Conservation (phyloP, 495 filamentous ascomycete genomes). For the Friedmanniomyces endolithicus region DNA sequence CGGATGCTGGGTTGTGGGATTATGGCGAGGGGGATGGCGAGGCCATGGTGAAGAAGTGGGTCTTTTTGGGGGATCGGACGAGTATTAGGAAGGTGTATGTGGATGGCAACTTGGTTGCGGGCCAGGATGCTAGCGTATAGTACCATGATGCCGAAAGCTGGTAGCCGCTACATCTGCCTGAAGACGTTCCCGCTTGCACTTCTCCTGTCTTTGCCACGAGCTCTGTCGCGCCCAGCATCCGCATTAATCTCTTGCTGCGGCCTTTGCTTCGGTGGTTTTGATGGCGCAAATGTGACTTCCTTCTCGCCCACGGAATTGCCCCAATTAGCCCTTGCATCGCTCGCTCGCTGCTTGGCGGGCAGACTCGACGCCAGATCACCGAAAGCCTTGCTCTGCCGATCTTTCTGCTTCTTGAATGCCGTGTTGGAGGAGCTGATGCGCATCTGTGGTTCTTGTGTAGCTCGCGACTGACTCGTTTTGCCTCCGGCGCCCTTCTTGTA, state of each 20-base stretch:
- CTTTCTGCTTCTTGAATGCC: conserved; percentile 25
- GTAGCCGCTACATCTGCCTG: conserved; percentile 37
- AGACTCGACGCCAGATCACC: conserved; percentile 51
- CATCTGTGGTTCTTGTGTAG: conserved; percentile 36
- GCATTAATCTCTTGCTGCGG: conserved; percentile 32
- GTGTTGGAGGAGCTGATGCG: conserved; percentile 40
- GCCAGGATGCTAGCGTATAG: not conserved
- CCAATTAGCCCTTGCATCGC: conserved; percentile 15
- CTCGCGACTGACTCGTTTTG: conserved; percentile 22
- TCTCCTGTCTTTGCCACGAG: conserved; percentile 42
- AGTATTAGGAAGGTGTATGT: conserved; percentile 5
- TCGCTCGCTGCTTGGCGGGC: conserved; percentile 22
- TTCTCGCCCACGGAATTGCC: conserved; percentile 58
- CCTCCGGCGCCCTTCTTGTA: conserved; percentile 43
- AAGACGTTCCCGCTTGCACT: conserved; percentile 67
- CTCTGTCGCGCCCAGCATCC: conserved; percentile 19
- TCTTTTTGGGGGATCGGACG: conserved; percentile 4
- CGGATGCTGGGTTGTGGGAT: conserved; percentile 1
- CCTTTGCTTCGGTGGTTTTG: conserved; percentile 40
- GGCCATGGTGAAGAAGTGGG: conserved; percentile 17
- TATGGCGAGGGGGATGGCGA: not conserved
- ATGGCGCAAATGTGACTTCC: conserved; percentile 72
- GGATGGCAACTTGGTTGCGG: conserved; percentile 4
- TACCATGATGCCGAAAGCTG: not conserved
- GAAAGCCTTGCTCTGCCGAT: conserved; percentile 47